These are phyloP conservation scores for Colletotrichum camelliae DNA, from an alignment of 2,329 filamentous ascomycete genomes.

Conservation along the genomic window DNA sequence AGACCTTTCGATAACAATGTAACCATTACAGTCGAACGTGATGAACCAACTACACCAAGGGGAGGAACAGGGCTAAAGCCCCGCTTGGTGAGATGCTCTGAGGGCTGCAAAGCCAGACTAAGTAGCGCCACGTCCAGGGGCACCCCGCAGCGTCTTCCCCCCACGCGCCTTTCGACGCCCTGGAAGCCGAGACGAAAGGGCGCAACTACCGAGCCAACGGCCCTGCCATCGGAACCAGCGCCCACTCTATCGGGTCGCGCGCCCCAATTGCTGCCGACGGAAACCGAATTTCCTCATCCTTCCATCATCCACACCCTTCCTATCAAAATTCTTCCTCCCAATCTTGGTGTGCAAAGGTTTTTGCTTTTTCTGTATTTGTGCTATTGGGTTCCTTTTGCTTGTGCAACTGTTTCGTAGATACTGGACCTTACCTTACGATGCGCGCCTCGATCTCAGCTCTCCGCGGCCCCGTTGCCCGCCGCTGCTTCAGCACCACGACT, in stretches of 20 bases:
- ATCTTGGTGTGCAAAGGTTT: neutral
- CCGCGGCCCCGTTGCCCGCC: neutral
- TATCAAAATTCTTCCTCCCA: neutral
- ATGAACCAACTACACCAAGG: constrained; percentile 23
- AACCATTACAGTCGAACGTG: constrained; percentile 21
- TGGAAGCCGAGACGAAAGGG: neutral
- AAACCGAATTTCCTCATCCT: constrained; percentile 7
- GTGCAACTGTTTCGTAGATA: neutral
- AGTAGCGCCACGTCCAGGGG: too few relatives aligned
- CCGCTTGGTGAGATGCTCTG: neutral
- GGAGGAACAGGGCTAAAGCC: neutral
- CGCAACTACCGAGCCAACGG: neutral
- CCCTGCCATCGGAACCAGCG: neutral
- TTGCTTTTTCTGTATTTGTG: neutral
- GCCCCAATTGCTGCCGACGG: constrained; percentile 1
- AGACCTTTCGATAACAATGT: constrained; percentile 17
- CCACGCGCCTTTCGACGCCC: neutral
- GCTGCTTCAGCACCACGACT: constrained; percentile 2
- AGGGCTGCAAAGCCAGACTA: accelerated
- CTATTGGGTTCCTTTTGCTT: neutral
- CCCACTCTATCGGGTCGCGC: neutral
- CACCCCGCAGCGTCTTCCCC: neutral
- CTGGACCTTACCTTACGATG: neutral
- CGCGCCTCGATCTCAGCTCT: neutral
- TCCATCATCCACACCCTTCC: neutral